A percentile compares a stretch with the other conserved stretches of the same genome.
Evolutionary conservation across 164 flowering plant species (phyloP).

Genomic region (Magnolia changhungtana): DNA sequence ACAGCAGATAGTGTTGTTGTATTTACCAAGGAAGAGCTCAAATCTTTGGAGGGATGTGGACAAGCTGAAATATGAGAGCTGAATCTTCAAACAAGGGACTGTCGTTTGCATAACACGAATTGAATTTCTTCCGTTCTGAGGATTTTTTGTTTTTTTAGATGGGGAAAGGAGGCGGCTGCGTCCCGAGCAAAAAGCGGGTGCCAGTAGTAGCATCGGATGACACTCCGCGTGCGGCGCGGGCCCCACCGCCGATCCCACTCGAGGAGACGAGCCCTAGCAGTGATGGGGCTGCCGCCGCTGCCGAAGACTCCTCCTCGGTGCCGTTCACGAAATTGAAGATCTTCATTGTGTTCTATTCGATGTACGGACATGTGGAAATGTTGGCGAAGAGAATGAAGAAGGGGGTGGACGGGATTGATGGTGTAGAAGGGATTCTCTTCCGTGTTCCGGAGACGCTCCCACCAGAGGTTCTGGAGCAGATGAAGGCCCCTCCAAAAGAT

Average conservation of each 20-base stretch:
- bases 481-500: constrained; percentile 53
- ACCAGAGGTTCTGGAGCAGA: constrained; percentile 40
- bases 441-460: constrained; percentile 64
- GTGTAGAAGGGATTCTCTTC: constrained; percentile 53
- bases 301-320: constrained; percentile 9
- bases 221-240: constrained; percentile 16
- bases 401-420: constrained; percentile 61
- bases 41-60: not conserved
- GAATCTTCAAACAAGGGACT: not conserved
- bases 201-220: constrained; percentile 26
- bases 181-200: constrained; percentile 60
- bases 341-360: constrained; percentile 65
- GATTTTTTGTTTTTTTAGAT: constrained; percentile 17
- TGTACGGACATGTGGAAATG: constrained; percentile 66
- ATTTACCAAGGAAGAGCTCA: not conserved
- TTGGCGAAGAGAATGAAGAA: constrained; percentile 57
- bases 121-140: not conserved
- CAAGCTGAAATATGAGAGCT: too few relatives aligned
- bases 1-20: too few relatives aligned
- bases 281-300: not conserved
- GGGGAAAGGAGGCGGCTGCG: constrained; percentile 90
- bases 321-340: constrained; percentile 35
- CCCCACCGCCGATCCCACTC: constrained; percentile 4
- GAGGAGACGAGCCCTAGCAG: constrained; percentile 13
- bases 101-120: not conserved